These are phyloP conservation scores for Phaeosphaeriaceae sp. DNA, from an alignment of 2,329 filamentous ascomycete genomes.

Conservation along the genomic window DNA sequence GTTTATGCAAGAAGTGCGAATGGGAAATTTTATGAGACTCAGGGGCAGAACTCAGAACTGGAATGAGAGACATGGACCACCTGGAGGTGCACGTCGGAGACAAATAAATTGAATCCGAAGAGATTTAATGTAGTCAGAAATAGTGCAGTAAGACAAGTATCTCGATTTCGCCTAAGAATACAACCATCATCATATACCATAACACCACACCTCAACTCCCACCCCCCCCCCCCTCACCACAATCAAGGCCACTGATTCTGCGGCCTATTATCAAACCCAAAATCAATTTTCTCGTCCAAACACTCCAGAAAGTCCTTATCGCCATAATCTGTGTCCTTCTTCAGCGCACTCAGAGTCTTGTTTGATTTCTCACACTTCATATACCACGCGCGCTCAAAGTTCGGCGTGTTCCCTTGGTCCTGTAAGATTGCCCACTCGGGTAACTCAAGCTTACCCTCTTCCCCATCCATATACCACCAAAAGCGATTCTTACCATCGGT, in stretches of 20 bases:
- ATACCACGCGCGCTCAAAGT: slow-evolving; percentile 42
- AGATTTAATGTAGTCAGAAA: too few species aligned
- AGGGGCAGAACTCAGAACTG: too few species aligned
- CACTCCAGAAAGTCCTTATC: slow-evolving; percentile 30
- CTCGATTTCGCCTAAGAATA: too few species aligned
- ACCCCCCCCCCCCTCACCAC: too few species aligned
- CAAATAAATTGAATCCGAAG: too few species aligned
- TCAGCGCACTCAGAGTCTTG: slow-evolving; percentile 16
- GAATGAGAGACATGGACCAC: too few species aligned
- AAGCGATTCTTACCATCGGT: slow-evolving; percentile 26
- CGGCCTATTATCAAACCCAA: slow-evolving; percentile 24
- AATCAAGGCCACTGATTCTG: slow-evolving; percentile 18
- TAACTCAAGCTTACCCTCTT: slow-evolving; percentile 19
- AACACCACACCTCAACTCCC: too few species aligned
- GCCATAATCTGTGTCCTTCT: slow-evolving; percentile 15
- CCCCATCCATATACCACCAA: slow-evolving; percentile 36
- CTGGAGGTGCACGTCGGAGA: too few species aligned
- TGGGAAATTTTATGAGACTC: too few species aligned
- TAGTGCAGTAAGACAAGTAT: too few species aligned
- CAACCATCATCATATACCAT: too few species aligned
- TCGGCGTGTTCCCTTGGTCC: slow-evolving; percentile 20
- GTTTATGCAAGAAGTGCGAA: too few species aligned
- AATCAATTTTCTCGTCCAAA: slow-evolving; percentile 34
- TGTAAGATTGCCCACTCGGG: slow-evolving; percentile 42
- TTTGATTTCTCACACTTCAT: slow-evolving; percentile 29